These are phyloP conservation scores for Cucumis cinereus DNA, from an alignment of 306 rosid genomes.

Conservation along the genomic window DNA sequence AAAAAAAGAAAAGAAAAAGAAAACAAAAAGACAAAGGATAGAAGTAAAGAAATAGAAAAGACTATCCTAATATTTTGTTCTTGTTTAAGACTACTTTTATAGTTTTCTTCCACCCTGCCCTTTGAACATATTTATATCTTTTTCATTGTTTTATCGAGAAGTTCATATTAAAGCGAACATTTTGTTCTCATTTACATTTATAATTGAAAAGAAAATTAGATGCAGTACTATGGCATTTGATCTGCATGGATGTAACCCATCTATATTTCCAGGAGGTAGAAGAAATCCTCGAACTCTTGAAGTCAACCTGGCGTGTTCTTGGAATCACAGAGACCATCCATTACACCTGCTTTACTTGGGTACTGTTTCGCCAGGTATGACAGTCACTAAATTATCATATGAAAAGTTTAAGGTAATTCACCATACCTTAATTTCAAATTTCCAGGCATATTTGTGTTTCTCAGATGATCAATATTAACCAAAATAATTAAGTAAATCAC, in stretches of 20 bases:
- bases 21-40: background rate
- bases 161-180: background rate
- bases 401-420: background rate
- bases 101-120: background rate
- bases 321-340: conserved; percentile 97
- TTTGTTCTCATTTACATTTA: background rate
- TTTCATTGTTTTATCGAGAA: background rate
- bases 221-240: background rate
- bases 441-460: background rate
- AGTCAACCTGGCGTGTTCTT: conserved; percentile 96
- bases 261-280: conserved; percentile 77
- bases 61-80: background rate
- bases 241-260: background rate
- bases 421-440: background rate
- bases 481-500: background rate
- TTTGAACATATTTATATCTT: background rate
- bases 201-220: background rate
- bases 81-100: background rate
- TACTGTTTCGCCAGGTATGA: conserved; percentile 85
- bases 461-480: background rate
- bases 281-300: conserved; percentile 89
- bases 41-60: background rate
- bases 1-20: background rate
- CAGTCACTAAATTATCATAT: conserved; percentile 2
- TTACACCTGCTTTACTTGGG: conserved; percentile 92